Evolutionary conservation across 768 basidiomycete genomes (phyloP), one percentile per base, ranked within the genome.

Genomic region (Stropharia rugosoannulata): DNA sequence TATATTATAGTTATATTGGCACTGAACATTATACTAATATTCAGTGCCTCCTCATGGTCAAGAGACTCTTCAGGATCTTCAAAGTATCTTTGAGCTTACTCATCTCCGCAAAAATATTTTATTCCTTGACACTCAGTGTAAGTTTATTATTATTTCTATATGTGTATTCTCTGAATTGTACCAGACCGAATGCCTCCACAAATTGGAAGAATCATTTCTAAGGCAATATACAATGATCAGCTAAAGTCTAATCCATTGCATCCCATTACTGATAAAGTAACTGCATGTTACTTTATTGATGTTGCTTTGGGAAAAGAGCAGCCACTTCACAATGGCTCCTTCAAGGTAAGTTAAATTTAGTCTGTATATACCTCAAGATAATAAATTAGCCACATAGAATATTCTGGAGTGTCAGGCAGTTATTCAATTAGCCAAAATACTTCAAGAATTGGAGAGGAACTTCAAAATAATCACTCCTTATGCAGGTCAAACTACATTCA

Each of bases 161-260:
- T 25, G 29, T 50, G 13, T 18, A n/a, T 45, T 59, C 11, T 35
- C 45, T 39, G 32, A 11, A 38, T 10, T 27, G 46, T 62, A 42
- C 54, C 54, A 93, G 92, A 93, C 61, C 83, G 92, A 1, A 91
- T 94, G 89, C 91, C 91, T 49, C 82, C 85, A 49, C 82, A 89
- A 59, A 86, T 92, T 74, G 89, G 90, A 19, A 62, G 75, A 3
- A 83, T 91, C 42, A 87, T 94, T 39, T 92, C 89, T 16, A 64
- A 79, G 52, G 74, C 75, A 54, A 75, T 93, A 3, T 93, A 94
- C 73, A 70, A 85, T 19, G 62, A 71, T 12, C 63, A 83, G 60
- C 83, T 93, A 11, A 69, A 78, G 6, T 90, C 90, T 1, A 61
- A 69, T 53, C 69, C 75, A 4, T 13, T 58, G 1, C 88, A 90